phyloP scores from a whole-genome alignment of 306 rosid genomes.

The Vicia villosa region DNA sequence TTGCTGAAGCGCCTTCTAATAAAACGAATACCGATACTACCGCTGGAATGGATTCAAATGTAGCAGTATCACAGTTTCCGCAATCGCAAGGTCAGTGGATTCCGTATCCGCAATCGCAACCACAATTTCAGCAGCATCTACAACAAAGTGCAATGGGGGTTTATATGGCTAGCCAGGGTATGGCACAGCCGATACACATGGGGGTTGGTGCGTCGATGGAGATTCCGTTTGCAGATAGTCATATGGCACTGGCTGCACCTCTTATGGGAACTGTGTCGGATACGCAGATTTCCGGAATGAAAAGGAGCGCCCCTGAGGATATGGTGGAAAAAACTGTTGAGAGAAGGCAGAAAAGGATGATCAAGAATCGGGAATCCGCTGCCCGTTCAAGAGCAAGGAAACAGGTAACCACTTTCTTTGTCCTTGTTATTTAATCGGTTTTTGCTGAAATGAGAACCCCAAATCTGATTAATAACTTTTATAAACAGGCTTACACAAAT shows the following conservation, averaged over 20 bases:
- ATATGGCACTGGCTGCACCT: slow-evolving; percentile 63
- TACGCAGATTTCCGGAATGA: slow-evolving; percentile 70
- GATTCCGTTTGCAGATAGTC: slow-evolving; percentile 63
- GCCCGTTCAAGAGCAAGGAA: slow-evolving; percentile 99
- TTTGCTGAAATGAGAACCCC: background rate
- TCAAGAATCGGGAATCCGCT: slow-evolving; percentile 97
- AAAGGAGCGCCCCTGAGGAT: slow-evolving; percentile 72
- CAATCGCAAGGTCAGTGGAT: slow-evolving; percentile 74
- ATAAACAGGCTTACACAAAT: slow-evolving; percentile 85
- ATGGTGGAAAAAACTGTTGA: slow-evolving; percentile 86
- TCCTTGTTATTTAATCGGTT: slow-evolving; percentile 8
- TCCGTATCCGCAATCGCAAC: slow-evolving; percentile 66
- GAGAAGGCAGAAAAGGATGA: slow-evolving; percentile 98
- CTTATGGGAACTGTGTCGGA: slow-evolving; percentile 82
- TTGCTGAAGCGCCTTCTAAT: slow-evolving; percentile 61
- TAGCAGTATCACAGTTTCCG: slow-evolving; percentile 55
- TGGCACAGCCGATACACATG: slow-evolving; percentile 66
- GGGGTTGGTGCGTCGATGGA: slow-evolving; percentile 71
- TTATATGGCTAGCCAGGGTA: slow-evolving; percentile 71
- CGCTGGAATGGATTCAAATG: slow-evolving; percentile 50
- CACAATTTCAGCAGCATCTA: slow-evolving; percentile 74
- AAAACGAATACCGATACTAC: slow-evolving; percentile 45
- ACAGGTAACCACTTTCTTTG: slow-evolving; percentile 58
- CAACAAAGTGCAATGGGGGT: slow-evolving; percentile 77
- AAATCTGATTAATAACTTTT: slow-evolving; percentile 14